Percentiles rank a stretch among this genome's conserved stretches.
phyloP scores from a whole-genome alignment of 805 yeast genomes.

The Starmerella ratchasimensis region DNA sequence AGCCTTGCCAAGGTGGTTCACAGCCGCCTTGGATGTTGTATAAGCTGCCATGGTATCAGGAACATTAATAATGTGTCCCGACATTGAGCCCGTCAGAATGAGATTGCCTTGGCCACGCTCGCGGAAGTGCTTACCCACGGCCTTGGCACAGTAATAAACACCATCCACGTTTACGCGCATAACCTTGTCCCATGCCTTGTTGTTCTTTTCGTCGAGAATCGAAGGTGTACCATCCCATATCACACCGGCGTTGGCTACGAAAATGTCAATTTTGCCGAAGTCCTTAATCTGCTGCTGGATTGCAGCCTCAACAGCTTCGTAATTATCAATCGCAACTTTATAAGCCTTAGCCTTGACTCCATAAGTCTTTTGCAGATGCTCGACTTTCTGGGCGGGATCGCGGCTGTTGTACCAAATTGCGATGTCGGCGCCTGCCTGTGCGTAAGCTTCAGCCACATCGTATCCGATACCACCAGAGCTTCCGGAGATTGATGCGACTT shows the following conservation, averaged over 20 bases:
- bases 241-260: slow-evolving; percentile 85
- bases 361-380: slow-evolving; percentile 39
- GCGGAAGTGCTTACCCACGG: slow-evolving; percentile 60
- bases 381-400: slow-evolving; percentile 49
- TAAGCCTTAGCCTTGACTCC: slow-evolving; percentile 52
- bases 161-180: slow-evolving; percentile 67
- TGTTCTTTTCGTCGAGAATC: slow-evolving; percentile 36
- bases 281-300: slow-evolving; percentile 43
- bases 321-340: slow-evolving; percentile 42
- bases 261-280: slow-evolving; percentile 69
- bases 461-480: slow-evolving; percentile 77
- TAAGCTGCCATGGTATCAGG: slow-evolving; percentile 81
- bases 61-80: slow-evolving; percentile 72
- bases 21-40: slow-evolving; percentile 77
- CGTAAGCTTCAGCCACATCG: slow-evolving; percentile 69
- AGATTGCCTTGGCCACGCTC: slow-evolving; percentile 66
- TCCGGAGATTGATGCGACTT: slow-evolving; percentile 73
- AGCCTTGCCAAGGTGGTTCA: slow-evolving; percentile 59
- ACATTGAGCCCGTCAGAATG: slow-evolving; percentile 78
- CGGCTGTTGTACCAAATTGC: slow-evolving; percentile 54
- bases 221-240: slow-evolving; percentile 63
- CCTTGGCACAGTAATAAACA: slow-evolving; percentile 66
- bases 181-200: slow-evolving; percentile 55
- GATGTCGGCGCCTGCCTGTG: slow-evolving; percentile 80
- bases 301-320: slow-evolving; percentile 37